Conservation (phyloP, 1,284 basidiomycete species). For the Pseudozyma thailandica region DNA sequence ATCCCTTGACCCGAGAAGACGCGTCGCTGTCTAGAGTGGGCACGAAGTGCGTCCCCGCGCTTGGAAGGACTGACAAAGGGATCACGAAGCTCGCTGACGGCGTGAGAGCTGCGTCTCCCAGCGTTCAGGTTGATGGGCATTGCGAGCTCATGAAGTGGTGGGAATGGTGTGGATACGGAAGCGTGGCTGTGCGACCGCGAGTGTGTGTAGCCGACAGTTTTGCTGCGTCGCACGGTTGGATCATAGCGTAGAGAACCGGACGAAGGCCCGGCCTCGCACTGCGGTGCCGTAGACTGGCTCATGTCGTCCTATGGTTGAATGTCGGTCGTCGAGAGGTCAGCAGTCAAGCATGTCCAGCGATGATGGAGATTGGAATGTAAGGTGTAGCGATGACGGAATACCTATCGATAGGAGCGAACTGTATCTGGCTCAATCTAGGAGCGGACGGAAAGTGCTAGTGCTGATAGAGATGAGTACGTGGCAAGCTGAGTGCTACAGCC, state of each 20-base stretch:
- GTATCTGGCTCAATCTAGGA: neutral
- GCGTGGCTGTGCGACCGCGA: conserved; percentile 4
- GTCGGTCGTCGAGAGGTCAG: too few relatives aligned
- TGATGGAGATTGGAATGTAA: neutral
- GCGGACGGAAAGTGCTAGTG: too few relatives aligned
- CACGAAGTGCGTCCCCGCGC: conserved; percentile 33
- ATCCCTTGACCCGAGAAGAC: conserved; percentile 27
- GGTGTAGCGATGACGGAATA: neutral
- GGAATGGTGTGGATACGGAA: neutral
- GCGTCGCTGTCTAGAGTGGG: conserved; percentile 36
- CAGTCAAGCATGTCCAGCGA: conserved; percentile 3
- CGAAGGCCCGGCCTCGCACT: conserved; percentile 23
- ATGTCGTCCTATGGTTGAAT: conserved; percentile 12
- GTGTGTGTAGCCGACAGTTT: conserved; percentile 19
- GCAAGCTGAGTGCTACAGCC: neutral
- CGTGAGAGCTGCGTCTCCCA: neutral
- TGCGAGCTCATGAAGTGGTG: conserved; percentile 10
- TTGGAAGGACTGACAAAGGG: conserved; percentile 24
- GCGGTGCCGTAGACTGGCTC: conserved; percentile 13
- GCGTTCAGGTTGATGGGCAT: conserved; percentile 15
- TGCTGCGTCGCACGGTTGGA: conserved; percentile 21
- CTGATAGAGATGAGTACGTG: neutral
- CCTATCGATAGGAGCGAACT: too few relatives aligned
- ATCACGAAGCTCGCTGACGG: conserved; percentile 9
- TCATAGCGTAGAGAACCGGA: conserved; percentile 12